Conservation (phyloP, 306 rosid species). For the Cyclanthera cordifolia region DNA sequence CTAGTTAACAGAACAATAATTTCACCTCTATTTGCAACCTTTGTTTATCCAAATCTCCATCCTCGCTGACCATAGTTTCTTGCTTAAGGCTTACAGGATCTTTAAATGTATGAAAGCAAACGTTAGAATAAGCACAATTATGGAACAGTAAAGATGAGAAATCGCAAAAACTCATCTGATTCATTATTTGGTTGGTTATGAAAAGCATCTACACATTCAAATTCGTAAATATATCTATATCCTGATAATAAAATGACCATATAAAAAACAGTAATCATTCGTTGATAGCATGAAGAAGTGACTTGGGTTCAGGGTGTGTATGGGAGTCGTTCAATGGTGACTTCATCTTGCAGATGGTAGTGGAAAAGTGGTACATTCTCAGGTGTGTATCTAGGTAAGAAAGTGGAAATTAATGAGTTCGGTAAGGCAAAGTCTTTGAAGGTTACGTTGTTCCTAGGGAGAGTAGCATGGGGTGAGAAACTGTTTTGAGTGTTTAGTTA, state of each 20-base stretch:
- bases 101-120: slow-evolving; percentile 15
- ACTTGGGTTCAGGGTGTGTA: too few relatives aligned
- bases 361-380: too few relatives aligned
- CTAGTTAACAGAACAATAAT: neutral
- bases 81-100: slow-evolving; percentile 9
- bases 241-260: slow-evolving; percentile 29
- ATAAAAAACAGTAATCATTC: too few relatives aligned
- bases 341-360: too few relatives aligned
- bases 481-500: too few relatives aligned
- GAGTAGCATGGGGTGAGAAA: too few relatives aligned
- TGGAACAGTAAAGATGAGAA: neutral
- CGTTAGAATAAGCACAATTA: slow-evolving; percentile 17
- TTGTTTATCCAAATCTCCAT: slow-evolving; percentile 16
- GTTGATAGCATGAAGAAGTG: too few relatives aligned
- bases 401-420: too few relatives aligned
- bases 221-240: slow-evolving; percentile 41
- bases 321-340: too few relatives aligned
- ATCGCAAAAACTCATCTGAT: slow-evolving; percentile 25
- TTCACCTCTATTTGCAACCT: slow-evolving; percentile 27
- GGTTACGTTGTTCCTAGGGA: too few relatives aligned
- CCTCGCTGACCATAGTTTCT: slow-evolving; percentile 9
- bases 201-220: slow-evolving; percentile 48
- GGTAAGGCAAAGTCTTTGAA: too few relatives aligned
- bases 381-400: too few relatives aligned
- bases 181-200: slow-evolving; percentile 27